A percentile compares a stretch with the other conserved stretches of the same genome.
These are phyloP conservation scores for Rauvolfia tetraphylla DNA, from an alignment of 257 asterid genomes.

Conservation along the genomic window DNA sequence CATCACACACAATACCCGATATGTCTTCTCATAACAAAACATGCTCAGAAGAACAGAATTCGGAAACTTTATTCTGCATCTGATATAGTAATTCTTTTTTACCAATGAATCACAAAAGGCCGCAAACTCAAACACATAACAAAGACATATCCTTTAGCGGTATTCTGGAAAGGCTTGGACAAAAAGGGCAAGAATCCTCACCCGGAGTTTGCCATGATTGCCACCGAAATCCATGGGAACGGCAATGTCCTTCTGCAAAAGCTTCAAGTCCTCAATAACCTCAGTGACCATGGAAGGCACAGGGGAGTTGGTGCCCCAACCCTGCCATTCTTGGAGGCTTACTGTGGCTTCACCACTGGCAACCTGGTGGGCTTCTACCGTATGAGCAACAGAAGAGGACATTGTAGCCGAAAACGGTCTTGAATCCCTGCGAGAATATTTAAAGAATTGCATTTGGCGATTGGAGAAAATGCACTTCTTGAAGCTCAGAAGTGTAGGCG, in stretches of 20 bases:
- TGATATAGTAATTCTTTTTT: neutral
- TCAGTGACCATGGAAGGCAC: constrained; percentile 75
- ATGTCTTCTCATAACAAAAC: neutral
- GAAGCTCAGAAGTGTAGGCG: constrained; percentile 8
- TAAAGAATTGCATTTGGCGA: constrained; percentile 20
- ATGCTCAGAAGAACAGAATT: neutral
- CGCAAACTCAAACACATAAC: neutral
- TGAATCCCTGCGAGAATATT: constrained; percentile 27
- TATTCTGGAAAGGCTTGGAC: neutral
- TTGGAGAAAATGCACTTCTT: constrained; percentile 19
- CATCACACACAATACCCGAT: neutral
- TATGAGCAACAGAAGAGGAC: constrained; percentile 14
- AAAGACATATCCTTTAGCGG: neutral
- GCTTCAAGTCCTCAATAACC: constrained; percentile 72
- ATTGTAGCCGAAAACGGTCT: constrained; percentile 27
- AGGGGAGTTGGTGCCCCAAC: constrained; percentile 77
- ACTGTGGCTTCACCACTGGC: constrained; percentile 34
- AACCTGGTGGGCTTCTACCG: constrained; percentile 17
- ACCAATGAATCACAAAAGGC: neutral
- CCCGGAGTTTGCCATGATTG: constrained; percentile 77
- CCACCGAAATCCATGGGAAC: constrained; percentile 68
- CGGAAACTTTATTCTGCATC: neutral
- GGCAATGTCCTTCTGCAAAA: constrained; percentile 52
- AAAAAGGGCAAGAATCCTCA: constrained; percentile 12
- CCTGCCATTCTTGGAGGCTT: constrained; percentile 84